A percentile compares a stretch with the other conserved stretches of the same genome.
phyloP scores from a whole-genome alignment of 1,284 basidiomycete genomes.

The Apiotrichum siamense region DNA sequence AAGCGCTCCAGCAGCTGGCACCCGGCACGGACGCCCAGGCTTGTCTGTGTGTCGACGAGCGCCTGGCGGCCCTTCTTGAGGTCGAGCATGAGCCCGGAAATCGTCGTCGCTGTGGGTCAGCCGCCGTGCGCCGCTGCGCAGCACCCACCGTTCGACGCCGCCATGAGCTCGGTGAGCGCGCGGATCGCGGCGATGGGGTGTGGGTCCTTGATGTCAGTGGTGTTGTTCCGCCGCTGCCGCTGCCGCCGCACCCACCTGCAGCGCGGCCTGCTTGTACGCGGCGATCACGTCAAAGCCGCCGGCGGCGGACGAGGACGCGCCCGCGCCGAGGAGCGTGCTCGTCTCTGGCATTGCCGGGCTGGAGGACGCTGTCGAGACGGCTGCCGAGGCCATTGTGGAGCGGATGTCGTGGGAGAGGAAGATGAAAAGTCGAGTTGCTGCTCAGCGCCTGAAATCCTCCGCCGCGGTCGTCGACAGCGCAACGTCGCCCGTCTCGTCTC shows the following conservation, averaged over 20 bases:
- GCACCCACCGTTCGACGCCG: conserved; percentile 40
- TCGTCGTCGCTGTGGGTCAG: conserved; percentile 37
- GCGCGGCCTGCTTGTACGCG: conserved; percentile 41
- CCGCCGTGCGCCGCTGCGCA: no score
- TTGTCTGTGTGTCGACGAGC: conserved; percentile 40
- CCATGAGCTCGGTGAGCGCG: conserved; percentile 45
- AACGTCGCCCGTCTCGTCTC: no score
- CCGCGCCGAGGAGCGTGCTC: background rate
- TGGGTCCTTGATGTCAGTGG: conserved; percentile 26
- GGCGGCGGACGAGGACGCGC: background rate
- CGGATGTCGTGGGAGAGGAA: background rate
- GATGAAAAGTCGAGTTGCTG: no score
- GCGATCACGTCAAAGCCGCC: conserved; percentile 40
- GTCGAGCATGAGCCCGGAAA: conserved; percentile 42
- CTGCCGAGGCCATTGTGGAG: conserved; percentile 3
- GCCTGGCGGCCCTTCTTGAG: conserved; percentile 33
- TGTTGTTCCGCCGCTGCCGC: conserved; percentile 1
- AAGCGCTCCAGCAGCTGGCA: conserved; percentile 48
- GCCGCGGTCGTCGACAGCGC: no score
- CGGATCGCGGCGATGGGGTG: conserved; percentile 49
- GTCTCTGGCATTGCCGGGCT: background rate
- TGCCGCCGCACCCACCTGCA: no score
- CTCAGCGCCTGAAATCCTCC: no score
- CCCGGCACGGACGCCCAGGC: conserved; percentile 44
- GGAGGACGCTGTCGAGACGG: background rate